phyloP scores from a whole-genome alignment of 2,329 filamentous ascomycete genomes.

The Fusarium graminum region DNA sequence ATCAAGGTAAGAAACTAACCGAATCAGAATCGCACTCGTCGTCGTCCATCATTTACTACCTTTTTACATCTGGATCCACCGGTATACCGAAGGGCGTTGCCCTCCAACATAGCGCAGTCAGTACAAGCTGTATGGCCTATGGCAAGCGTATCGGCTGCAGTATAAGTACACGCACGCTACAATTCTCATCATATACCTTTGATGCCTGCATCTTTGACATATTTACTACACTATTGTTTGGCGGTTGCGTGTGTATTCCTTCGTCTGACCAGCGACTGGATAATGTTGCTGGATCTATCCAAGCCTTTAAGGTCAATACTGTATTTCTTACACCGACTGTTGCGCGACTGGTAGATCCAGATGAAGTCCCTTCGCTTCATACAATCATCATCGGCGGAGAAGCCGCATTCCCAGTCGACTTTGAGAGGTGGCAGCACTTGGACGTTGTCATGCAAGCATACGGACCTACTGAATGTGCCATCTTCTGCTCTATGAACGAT shows the following conservation, averaged over 20 bases:
- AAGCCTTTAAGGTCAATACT: constrained; percentile 1
- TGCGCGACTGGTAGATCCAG: constrained; percentile 2
- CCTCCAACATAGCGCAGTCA: constrained; percentile 37
- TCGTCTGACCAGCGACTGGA: constrained; percentile 13
- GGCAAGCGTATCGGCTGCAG: constrained; percentile 8
- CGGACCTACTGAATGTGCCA: constrained; percentile 11
- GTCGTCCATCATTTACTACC: constrained; percentile 34
- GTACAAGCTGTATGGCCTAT: constrained; percentile 21
- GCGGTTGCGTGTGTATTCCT: constrained; percentile 27
- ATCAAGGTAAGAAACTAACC: constrained; percentile 1
- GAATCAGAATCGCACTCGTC: neutral
- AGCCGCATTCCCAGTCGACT: neutral
- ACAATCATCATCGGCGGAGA: constrained; percentile 1
- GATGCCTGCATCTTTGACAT: constrained; percentile 19
- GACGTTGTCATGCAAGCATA: constrained; percentile 4
- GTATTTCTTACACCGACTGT: constrained; percentile 11
- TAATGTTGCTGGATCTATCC: constrained; percentile 3
- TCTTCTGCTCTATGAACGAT: constrained; percentile 3
- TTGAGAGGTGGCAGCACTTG: neutral
- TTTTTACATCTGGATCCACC: constrained; percentile 49
- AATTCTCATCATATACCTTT: constrained; percentile 27
- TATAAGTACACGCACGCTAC: constrained; percentile 10
- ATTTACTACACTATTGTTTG: constrained; percentile 15
- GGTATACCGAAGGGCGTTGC: constrained; percentile 46
- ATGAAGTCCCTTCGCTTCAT: neutral